Percentiles rank a stretch among this genome's conserved stretches.
Conservation (phyloP, 1,284 basidiomycete species). For the Boletus semigastroideus region DNA sequence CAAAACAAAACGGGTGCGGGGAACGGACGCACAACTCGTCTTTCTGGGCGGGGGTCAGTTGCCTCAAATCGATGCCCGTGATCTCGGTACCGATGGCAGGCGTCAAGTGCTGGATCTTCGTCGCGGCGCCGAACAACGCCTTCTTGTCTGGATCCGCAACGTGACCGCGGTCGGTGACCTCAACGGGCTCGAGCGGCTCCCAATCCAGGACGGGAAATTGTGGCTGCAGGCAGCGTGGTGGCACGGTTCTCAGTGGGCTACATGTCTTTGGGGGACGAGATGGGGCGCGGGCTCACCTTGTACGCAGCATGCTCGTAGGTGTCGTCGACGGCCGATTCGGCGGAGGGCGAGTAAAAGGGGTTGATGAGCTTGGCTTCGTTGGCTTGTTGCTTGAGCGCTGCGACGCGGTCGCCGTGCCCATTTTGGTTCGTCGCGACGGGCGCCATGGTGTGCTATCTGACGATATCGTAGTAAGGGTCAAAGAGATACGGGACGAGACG, state of each 20-base stretch:
- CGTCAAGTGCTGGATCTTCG: constrained; percentile 59
- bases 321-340: constrained; percentile 49
- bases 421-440: constrained; percentile 40
- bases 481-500: background rate
- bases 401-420: constrained; percentile 5
- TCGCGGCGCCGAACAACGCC: constrained; percentile 53
- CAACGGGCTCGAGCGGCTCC: constrained; percentile 59
- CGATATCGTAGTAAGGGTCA: no score
- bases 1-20: no score
- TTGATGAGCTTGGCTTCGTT: no score
- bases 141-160: constrained; percentile 62
- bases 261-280: background rate
- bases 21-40: constrained; percentile 55
- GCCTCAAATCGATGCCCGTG: constrained; percentile 60
- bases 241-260: no score
- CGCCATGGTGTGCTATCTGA: constrained; percentile 37
- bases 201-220: constrained; percentile 62
- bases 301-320: constrained; percentile 58
- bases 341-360: constrained; percentile 65
- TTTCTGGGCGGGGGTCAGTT: constrained; percentile 58
- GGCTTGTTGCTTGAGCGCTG: constrained; percentile 23
- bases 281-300: no score
- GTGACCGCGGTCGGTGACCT: constrained; percentile 63
- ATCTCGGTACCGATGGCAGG: constrained; percentile 68
- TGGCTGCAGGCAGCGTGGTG: no score